Base-by-base conservation (phyloP, 805 yeast genomes). In the Hanseniaspora singularis region DNA sequence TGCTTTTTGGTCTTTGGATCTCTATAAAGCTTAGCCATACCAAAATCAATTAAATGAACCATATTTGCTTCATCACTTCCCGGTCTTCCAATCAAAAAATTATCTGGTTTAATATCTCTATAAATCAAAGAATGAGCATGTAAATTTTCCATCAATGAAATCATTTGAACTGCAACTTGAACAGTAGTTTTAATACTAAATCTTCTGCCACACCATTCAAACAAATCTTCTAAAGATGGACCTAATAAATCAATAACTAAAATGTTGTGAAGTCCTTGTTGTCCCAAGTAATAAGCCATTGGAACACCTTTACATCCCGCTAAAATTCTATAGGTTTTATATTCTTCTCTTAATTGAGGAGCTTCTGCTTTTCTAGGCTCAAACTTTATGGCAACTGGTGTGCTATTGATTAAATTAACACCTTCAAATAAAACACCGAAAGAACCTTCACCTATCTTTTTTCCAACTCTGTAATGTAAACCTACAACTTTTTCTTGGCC, bases 361-460 rank as follows among this genome's bases (percentile, higher is more conserved):
- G 97, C 96, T 57, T 92, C 98, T 32, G 94, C 79, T 62, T 88
- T 92, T 57, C 97, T 73, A 18, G 96, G 97, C 66, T 92, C 95
- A 57, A 92, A 92, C 65, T 92, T 92, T 63, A 92, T 89, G 33
- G 97, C 98, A 38, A 92, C 97, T 42, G 84, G 94, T 51, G 80
- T 81, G 54, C 88, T 88, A 67, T 87, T 89, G 56, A 92, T 77
- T 60, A 92, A 72, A 62, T 92, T 89, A 36, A 85, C 76, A 52
- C 98, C 98, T 67, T 92, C 97, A 62, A 92, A 92, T 50, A 92
- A 81, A 45, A 92, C 95, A 49, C 98, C 98, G 64, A 92, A 92
- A 3, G 97, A 89, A 37, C 98, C 98, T 66, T 92, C 97, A 49
- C 98, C 98, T 51, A 92, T 88, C 67, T 92, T 92, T 64, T 88